Base-by-base conservation (phyloP, 1,139 yeast species). In the Saccharomycopsis hybrid region DNA sequence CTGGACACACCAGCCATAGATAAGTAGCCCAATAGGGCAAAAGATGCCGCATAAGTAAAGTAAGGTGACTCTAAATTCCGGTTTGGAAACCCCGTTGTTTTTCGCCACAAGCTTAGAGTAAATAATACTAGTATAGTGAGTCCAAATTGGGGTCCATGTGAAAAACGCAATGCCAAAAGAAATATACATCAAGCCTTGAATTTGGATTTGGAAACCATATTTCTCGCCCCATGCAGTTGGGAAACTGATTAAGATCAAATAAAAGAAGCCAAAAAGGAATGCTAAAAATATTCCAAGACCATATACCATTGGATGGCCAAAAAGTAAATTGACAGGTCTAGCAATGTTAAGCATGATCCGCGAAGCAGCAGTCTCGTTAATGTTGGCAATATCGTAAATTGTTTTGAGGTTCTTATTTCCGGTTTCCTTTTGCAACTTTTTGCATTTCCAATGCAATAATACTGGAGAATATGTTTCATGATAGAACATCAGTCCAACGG, bases 1-100 rank as follows among this genome's bases (percentile, higher is more conserved):
- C 56, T 80, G 68, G 1, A 81, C 82, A 31, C 78, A 70, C 85
- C 85, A 80, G 3, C 86, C 85, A 59, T 76, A 80, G 74, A 82
- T 74, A 41, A 80, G 65, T 41, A 80, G 66, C 0, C 82, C 83
- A 36, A 69, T 62, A 1, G 83, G 78, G 43, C 76, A 66, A 3
- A 74, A 65, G 3, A 78, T 53, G 1, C 80, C 80, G 29, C 77
- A 64, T 32, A 65, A 59, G 53, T 71, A 57, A 9, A 77, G 60
- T 52, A 74, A 64, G 8, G 78, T 80, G 37, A 78, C 61, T 47
- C 83, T 65, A 60, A 60, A 77, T 57, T 79, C 85, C 1, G 85
- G 84, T 56, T 77, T 76, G 18, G 77, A 53, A 8, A 75, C 75
- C 2, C 82, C 82, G 11, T 69, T 68, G 55, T 78, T 77, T 9